Percentiles rank a stretch among this genome's conserved stretches.
These are phyloP conservation scores for Exidia glandulosa DNA, from an alignment of 768 basidiomycete species.

Conservation along the genomic window DNA sequence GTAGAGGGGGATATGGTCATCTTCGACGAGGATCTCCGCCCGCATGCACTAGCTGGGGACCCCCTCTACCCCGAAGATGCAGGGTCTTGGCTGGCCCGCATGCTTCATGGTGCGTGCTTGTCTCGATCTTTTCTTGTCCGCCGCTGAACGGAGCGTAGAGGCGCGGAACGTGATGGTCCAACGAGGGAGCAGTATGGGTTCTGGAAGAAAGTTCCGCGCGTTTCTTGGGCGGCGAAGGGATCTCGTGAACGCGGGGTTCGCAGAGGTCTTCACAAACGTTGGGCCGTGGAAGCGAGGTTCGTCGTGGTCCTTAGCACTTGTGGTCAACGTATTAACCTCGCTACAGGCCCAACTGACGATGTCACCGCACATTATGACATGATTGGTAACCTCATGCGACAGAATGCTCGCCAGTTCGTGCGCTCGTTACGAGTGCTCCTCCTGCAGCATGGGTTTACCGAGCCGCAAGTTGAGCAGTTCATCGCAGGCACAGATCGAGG, in stretches of 20 bases:
- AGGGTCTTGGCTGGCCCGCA: slow-evolving; percentile 15
- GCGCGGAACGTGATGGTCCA: slow-evolving; percentile 2
- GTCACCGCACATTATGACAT: neutral
- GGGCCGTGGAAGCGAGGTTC: slow-evolving; percentile 21
- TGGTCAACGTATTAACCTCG: neutral
- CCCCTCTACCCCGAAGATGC: slow-evolving; percentile 9
- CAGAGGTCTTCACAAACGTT: slow-evolving; percentile 20
- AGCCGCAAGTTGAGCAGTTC: slow-evolving; percentile 11
- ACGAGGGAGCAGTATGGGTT: neutral
- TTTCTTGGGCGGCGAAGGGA: slow-evolving; percentile 16
- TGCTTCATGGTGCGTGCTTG: slow-evolving; percentile 20
- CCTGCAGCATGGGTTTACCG: slow-evolving; percentile 15
- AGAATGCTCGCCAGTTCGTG: slow-evolving; percentile 16
- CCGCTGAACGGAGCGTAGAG: slow-evolving; percentile 17
- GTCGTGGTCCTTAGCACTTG: neutral
- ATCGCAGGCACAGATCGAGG: neutral
- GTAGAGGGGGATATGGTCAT: slow-evolving; percentile 23
- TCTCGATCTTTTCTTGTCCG: neutral
- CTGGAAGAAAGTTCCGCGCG: slow-evolving; percentile 7
- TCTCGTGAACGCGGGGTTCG: slow-evolving; percentile 18
- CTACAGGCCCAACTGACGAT: too few species aligned
- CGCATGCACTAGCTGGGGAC: slow-evolving; percentile 12
- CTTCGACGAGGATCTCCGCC: slow-evolving; percentile 17
- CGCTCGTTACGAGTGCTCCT: slow-evolving; percentile 17
- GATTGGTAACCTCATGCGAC: slow-evolving; percentile 10